phyloP scores from a whole-genome alignment of 2,329 filamentous ascomycete genomes.

The Cryphonectria nitschkei region DNA sequence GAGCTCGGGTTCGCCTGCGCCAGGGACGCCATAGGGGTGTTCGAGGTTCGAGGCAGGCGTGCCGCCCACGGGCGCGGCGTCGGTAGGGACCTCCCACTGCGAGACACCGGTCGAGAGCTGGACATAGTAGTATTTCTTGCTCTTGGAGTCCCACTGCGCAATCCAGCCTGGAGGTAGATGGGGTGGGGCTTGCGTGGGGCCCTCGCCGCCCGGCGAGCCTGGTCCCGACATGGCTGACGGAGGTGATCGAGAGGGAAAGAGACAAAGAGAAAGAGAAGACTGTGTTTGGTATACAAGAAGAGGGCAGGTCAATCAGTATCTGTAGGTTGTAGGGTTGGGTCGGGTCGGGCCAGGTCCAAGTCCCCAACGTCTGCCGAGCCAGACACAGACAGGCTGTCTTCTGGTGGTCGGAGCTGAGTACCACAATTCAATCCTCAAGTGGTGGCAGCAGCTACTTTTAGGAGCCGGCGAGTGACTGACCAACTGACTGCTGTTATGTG shows the following conservation, averaged over 20 bases:
- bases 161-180: conserved; percentile 69
- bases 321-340: conserved; percentile 13
- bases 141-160: conserved; percentile 68
- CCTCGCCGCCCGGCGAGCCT: conserved; percentile 61
- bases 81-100: conserved; percentile 74
- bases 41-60: conserved; percentile 60
- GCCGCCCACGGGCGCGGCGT: conserved; percentile 63
- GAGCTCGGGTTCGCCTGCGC: conserved; percentile 48
- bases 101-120: conserved; percentile 73
- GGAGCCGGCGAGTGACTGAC: background rate
- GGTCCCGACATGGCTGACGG: conserved; percentile 57
- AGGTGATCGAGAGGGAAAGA: background rate
- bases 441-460: background rate
- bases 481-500: background rate
- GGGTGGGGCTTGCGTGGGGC: conserved; percentile 63
- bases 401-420: background rate
- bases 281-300: conserved; percentile 11
- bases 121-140: conserved; percentile 71
- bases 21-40: conserved; percentile 64
- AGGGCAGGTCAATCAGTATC: conserved; percentile 5
- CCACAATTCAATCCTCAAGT: background rate
- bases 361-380: background rate
- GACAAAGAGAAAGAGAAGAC: too few relatives aligned
- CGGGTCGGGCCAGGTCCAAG: background rate
- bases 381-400: background rate